phyloP scores from a whole-genome alignment of 352 stramenopile genomes.

The Phytophthora vignae region DNA sequence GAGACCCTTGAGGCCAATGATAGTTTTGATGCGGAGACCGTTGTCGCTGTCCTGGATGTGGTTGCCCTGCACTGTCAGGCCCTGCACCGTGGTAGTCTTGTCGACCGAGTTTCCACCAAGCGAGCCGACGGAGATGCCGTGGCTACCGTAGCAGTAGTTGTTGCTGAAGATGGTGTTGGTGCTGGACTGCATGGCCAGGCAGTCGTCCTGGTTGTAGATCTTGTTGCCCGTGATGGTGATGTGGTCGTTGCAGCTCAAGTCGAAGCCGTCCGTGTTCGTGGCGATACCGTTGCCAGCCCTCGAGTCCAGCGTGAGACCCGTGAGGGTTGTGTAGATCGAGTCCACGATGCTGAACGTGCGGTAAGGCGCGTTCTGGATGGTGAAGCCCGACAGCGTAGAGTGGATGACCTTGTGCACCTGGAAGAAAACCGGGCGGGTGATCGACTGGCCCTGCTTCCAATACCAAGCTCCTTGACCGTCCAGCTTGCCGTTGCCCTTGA shows the following conservation, averaged over 20 bases:
- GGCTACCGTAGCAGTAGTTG: constrained; percentile 20
- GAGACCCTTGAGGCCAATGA: constrained; percentile 31
- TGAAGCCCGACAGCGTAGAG: constrained; percentile 43
- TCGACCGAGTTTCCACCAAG: constrained; percentile 28
- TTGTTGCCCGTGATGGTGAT: constrained; percentile 35
- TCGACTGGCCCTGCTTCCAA: constrained; percentile 40
- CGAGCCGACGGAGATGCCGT: constrained; percentile 44
- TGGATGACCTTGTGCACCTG: constrained; percentile 28
- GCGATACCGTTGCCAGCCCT: constrained; percentile 25
- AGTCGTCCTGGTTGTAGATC: constrained; percentile 31
- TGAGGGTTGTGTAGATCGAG: constrained; percentile 30
- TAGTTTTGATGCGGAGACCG: constrained; percentile 48
- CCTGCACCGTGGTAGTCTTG: constrained; percentile 23
- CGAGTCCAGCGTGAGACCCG: constrained; percentile 19
- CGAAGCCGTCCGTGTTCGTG: constrained; percentile 50
- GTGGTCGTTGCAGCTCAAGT: constrained; percentile 29
- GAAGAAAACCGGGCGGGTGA: constrained; percentile 48
- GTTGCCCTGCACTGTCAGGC: constrained; percentile 37
- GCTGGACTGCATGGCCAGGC: constrained; percentile 40
- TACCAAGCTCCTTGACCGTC: constrained; percentile 50
- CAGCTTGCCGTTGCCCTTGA: constrained; percentile 43
- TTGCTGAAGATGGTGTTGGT: constrained; percentile 29
- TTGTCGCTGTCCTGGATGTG: constrained; percentile 42
- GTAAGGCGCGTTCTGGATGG: constrained; percentile 36
- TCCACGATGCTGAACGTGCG: constrained; percentile 32